These are phyloP conservation scores for Solanum hybrid DNA, from an alignment of 305 asterid species.

Conservation along the genomic window DNA sequence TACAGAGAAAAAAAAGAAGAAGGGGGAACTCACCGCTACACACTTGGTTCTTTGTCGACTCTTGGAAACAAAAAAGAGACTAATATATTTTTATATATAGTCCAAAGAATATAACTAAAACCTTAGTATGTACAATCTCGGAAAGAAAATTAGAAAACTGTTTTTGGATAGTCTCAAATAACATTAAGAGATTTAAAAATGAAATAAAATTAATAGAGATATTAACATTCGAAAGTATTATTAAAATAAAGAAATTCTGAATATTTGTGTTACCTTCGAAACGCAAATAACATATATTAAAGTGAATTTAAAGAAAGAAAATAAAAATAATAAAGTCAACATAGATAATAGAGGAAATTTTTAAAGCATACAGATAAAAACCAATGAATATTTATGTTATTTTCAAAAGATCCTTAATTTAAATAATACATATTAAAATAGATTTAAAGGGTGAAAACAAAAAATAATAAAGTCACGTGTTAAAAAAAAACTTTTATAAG, in stretches of 20 bases:
- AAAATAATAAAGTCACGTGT: too few species aligned
- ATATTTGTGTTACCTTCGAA: background rate
- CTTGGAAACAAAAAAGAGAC: background rate
- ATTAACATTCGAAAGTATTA: background rate
- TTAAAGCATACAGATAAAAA: too few species aligned
- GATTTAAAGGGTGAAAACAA: background rate
- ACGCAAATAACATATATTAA: background rate
- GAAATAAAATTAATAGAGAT: background rate
- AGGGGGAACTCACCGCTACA: background rate
- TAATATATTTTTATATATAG: background rate
- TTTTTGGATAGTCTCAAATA: background rate
- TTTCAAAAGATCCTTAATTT: background rate
- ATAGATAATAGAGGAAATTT: background rate
- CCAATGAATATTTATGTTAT: background rate
- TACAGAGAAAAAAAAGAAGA: background rate
- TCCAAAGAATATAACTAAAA: background rate
- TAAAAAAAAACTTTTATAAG: too few species aligned
- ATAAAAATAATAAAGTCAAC: background rate
- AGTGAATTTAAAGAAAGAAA: background rate
- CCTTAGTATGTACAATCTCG: background rate
- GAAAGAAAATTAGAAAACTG: background rate
- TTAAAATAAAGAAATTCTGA: background rate
- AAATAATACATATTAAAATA: too few species aligned
- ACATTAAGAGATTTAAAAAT: background rate
- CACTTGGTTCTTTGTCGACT: background rate